These are phyloP conservation scores for Spatholobus suberectus DNA, from an alignment of 306 rosid species.

Conservation along the genomic window DNA sequence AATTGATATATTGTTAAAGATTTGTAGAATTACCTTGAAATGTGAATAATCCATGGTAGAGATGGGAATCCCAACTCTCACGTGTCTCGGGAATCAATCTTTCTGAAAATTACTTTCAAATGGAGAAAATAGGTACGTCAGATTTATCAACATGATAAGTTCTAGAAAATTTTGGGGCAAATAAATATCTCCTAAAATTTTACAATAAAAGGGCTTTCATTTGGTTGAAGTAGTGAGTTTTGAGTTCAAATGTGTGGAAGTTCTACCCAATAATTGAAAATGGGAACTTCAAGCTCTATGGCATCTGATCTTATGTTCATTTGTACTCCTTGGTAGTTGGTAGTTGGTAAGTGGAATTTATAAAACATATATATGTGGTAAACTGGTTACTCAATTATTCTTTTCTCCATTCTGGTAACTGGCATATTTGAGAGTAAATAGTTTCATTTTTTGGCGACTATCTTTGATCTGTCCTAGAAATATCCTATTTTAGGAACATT, in stretches of 20 bases:
- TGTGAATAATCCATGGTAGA: neutral
- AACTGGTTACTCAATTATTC: neutral
- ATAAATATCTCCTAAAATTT: neutral
- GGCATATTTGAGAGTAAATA: neutral
- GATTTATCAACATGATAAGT: neutral
- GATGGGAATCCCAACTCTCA: neutral
- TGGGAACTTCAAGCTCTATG: neutral
- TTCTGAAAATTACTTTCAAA: neutral
- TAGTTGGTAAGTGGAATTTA: neutral
- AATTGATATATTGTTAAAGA: neutral
- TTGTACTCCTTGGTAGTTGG: neutral
- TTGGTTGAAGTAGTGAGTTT: neutral
- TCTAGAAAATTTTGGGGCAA: neutral
- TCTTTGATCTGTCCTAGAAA: neutral
- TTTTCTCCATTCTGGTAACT: neutral
- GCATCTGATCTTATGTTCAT: neutral
- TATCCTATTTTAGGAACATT: neutral
- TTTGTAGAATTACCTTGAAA: neutral
- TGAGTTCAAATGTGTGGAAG: neutral
- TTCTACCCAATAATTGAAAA: neutral
- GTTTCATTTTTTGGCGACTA: neutral
- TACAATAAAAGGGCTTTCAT: neutral
- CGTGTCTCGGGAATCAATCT: neutral
- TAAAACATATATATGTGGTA: neutral
- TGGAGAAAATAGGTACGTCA: neutral